Base-by-base conservation (phyloP, 2,329 filamentous ascomycete genomes). In the Cladobotryum mycophilum region DNA sequence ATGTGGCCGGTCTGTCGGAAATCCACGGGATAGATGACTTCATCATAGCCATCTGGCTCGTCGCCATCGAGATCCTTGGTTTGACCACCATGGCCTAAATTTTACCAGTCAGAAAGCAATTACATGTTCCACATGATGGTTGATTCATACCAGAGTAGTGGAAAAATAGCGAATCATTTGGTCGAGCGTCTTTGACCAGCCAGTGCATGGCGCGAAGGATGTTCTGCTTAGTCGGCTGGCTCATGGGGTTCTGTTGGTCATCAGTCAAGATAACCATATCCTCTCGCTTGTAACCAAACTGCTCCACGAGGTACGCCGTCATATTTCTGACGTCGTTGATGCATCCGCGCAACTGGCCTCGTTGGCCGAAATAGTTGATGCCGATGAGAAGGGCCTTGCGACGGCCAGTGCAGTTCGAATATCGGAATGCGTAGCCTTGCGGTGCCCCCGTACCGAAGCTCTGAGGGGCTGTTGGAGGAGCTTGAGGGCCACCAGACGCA, bases 301-400 rank as follows among this genome's bases (percentile, higher is more conserved):
- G 84, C 68, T 91, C 83, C 56, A 89, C 88, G 52, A 97, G 75
- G 65, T 96, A 97, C 45, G 80, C 79, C 18, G 90, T 95, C 89
- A 97, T 95, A 73, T 96, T 96, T 71, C 91, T 88, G 41, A 96
- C 92, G 66, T 97, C 92, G 65, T 97, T 96, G 75, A 96, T 96
- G 65, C 92, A 97, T 42, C 92, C 92, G 52, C 90, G 79, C 44
- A 96, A 76, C 74, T 96, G 88, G 25, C 91, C 91, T 52, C 88
- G 83, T 71, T 96, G 91, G 47, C 87, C 85, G 65, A 96, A 96
- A 71, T 97, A 96, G 72, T 96, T 96, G 75, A 96, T 96, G 49
- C 92, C 92, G 59, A 96, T 92, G 54, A 97, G 71, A 30, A 96
- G 74, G 4, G 91, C 92, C 73, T 96, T 96, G 65, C 91, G 78